These are phyloP conservation scores for Scenedesmus sp. DNA, from an alignment of 163 green algal genomes.

Conservation along the genomic window DNA sequence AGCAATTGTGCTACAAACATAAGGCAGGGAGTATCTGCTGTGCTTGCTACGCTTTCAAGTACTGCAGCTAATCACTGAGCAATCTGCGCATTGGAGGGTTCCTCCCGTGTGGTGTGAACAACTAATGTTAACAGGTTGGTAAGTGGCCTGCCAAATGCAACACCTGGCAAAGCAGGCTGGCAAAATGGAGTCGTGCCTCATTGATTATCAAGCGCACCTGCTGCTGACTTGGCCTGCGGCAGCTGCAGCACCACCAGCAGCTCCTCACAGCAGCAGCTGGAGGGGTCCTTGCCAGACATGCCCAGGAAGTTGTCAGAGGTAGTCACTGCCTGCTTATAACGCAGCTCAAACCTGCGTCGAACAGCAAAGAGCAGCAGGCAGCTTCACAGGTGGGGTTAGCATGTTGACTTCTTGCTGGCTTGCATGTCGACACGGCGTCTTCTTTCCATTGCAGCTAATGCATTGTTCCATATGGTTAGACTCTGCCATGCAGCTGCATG, in stretches of 20 bases:
- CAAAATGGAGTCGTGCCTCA: too few species aligned
- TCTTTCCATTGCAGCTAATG: too few species aligned
- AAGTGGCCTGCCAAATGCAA: too few species aligned
- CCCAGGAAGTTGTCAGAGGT: conserved; percentile 79
- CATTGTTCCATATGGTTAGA: too few species aligned
- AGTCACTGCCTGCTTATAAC: conserved; percentile 80
- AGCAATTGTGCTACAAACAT: too few species aligned
- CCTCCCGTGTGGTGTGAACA: too few species aligned
- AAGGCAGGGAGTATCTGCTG: background rate
- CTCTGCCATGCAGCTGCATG: too few species aligned
- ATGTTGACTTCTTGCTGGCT: too few species aligned
- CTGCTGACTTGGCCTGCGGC: conserved; percentile 55
- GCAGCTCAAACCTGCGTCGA: conserved; percentile 71
- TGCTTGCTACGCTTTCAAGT: background rate
- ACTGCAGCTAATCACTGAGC: background rate
- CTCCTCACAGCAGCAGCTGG: conserved; percentile 74
- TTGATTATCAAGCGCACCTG: conserved; percentile 26
- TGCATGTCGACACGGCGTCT: too few species aligned
- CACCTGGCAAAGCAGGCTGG: too few species aligned
- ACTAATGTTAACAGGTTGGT: too few species aligned
- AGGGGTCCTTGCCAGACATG: conserved; percentile 77
- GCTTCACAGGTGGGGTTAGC: background rate
- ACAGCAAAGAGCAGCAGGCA: background rate
- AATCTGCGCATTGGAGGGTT: too few species aligned
- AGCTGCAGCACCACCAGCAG: conserved; percentile 75